Base-by-base conservation (phyloP, 345 rosid species). In the Alliaria petiolata region DNA sequence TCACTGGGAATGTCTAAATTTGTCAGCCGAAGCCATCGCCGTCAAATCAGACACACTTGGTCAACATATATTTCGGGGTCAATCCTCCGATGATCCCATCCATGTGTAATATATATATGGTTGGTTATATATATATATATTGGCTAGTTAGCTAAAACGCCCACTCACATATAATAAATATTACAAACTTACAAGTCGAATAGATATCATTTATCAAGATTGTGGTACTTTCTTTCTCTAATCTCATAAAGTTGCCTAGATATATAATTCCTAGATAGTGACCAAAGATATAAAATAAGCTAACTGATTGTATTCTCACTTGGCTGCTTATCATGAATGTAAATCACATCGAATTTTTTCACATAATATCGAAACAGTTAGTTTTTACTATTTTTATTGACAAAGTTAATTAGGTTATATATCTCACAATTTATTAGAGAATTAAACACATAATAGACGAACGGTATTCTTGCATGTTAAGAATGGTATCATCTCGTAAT, bases 161-260 rank as follows among this genome's bases (percentile, higher is more conserved):
- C 63, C 76, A 72, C 76, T 72, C 31, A 43, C 76, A 30, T 39
- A 49, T 36, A 59, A 16, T 17, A 47, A 52, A 43, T 35, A 58
- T 46, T 69, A 15, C 49, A 22, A n/a, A 22, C 25, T 22, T 22
- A 22, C 25, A 22, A 22, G 17, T 69, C 39, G 30, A 25, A 25
- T 22, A 15, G 6, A 51, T 15, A 51, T n/a, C n/a, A 15, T 70
- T 33, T 36, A 34, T 45, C 14, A 15, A 46, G 65, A 69, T 46
- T 15, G 8, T 39, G 67, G 17, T 49, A 28, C 44, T 5, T 51
- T 52, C 69, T 62, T 59, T 42, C 26, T 52, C 36, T 54, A 51
- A 8, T 62, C 46, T 71, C 19, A 43, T 53, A 62, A 72, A 62
- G 56, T 52, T 42, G 30, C 38, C 14, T 52, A 71, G 69, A 43